Evolutionary conservation across 2,329 filamentous ascomycete species (phyloP).

Genomic region (Sclerotinia glacialis): DNA sequence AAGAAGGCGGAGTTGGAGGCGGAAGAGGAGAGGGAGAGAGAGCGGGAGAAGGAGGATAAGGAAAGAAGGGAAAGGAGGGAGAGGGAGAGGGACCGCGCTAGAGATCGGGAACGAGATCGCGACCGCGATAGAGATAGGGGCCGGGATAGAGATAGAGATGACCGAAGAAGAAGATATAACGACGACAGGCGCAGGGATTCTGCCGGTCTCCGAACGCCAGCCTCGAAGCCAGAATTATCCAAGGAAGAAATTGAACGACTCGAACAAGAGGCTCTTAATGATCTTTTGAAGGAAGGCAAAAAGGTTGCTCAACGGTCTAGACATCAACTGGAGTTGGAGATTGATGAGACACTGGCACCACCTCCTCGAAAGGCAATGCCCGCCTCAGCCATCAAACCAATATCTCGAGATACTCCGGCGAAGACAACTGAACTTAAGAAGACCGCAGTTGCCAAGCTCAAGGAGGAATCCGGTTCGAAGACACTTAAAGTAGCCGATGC

Average conservation of each 20-base stretch:
- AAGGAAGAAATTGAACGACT: conserved; percentile 39
- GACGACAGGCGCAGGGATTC: conserved; percentile 28
- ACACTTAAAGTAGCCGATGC: conserved; percentile 23
- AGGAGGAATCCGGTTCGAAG: conserved; percentile 32
- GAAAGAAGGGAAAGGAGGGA: conserved; percentile 29
- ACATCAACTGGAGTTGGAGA: conserved; percentile 38
- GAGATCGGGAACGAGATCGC: conserved; percentile 36
- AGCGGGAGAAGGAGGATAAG: conserved; percentile 41
- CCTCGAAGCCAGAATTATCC: conserved; percentile 34
- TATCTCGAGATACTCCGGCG: conserved; percentile 33
- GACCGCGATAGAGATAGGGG: conserved; percentile 29
- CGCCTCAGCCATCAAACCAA: conserved; percentile 39
- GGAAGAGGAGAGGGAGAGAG: conserved; percentile 30
- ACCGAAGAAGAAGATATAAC: conserved; percentile 34
- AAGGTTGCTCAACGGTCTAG: conserved; percentile 35
- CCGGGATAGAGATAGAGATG: conserved; percentile 35
- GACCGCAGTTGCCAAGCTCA: conserved; percentile 21
- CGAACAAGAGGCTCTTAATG: conserved; percentile 39
- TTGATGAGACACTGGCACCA: conserved; percentile 39
- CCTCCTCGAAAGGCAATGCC: conserved; percentile 39
- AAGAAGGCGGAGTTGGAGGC: conserved; percentile 34
- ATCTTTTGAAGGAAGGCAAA: conserved; percentile 40
- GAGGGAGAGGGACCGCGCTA: conserved; percentile 29
- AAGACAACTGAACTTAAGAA: conserved; percentile 37
- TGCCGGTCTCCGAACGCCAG: conserved; percentile 22